Base-by-base conservation (phyloP, 2,329 filamentous ascomycete genomes). In the Pseudopithomyces maydicus region DNA sequence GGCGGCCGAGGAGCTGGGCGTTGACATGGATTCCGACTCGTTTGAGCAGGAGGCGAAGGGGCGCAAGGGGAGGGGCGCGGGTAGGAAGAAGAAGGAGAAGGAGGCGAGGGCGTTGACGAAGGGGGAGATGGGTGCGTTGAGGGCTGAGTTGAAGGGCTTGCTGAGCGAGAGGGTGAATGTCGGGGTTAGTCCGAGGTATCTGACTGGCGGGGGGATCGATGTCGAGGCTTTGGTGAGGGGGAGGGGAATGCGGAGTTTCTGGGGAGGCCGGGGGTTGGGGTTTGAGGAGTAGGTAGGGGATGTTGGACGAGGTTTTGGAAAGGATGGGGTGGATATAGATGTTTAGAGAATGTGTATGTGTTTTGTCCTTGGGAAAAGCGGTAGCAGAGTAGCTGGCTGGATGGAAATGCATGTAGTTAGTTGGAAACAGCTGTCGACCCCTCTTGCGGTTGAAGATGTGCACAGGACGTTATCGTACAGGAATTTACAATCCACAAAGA, bases 21-120 rank as follows among this genome's bases (percentile, higher is more conserved):
- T 98, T 0, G 94, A 97, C 51, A 97, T 96, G 72, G 92, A 98
- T 71, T 90, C 87, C 58, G 92, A 96, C 35, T 92, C 96, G 44
- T 89, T 97, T 59, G 90, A 84, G 42, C 65, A 65, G 12, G 80
- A 90, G 63, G 82, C 81, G 1, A 79, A 78, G 7, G 85, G 87
- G 6, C 82, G 90, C 0, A 66, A 73, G 19, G 80, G 81, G 0
- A 83, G 91, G 35, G 92, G 92, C 7, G 86, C 85, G 38, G 89
- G 90, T 1, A 80, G 91, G 39, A 90, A 89, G 77, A 82, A 86
- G 77, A 90, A 90, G 77, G 89, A 95, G 72, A 86, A 88, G 68
- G 86, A 89, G 76, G 87, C 87, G 7, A 82, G 85, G 49, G 80
- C 76, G 6, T 73, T 93, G 67, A 87, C 83, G 2, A 97, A 95